Evolutionary conservation across 192 early-diverging fungal genomes (phyloP), one percentile per base, ranked within the genome.

Genomic region (Podochytrium sp.): DNA sequence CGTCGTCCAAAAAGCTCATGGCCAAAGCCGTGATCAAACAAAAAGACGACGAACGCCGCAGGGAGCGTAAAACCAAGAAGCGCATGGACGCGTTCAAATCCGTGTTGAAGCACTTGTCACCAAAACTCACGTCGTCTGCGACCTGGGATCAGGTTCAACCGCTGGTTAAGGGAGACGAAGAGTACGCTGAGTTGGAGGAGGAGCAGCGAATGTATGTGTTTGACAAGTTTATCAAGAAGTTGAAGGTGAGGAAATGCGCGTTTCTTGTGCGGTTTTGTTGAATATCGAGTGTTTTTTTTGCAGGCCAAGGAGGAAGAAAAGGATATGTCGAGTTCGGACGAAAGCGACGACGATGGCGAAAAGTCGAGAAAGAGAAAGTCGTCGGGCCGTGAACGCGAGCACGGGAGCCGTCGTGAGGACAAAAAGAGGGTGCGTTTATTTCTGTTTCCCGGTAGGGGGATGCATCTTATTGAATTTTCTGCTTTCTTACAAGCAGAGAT

Each of bases 81-180:
- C 90, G 90, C 51, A 81, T 93, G 74, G 95, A 96, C 61, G 89
- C 87, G 18, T 90, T 96, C 63, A 91, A 87, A 65, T 89, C 85
- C 52, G 79, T 85, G 29, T 80, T 98, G 35, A 92, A 92, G 65
- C 76, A 86, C 23, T 52, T 95, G 34, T 77, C 79, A 3, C 92
- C 92, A 2, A 65, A 81, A 0, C 75, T 98, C 38, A 81, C 77
- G 0, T 74, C 85, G 0, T 85, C 88, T 3, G 77, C 85, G 1
- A 84, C 65, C 0, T 98, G 95, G 95, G 91, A 93, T 27, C 71
- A 78, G 37, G 91, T 90, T 27, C 29, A 65, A 32, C 69, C 81
- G 33, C 30, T 68, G 14, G 55, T 92, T 1, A 82, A 80, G 40
- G 75, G 80, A 30, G 79, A 81, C 4, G 77, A 83, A 2, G 94